These are phyloP conservation scores for Aspergillus funiculosus DNA, from an alignment of 495 filamentous ascomycete species.

Conservation along the genomic window DNA sequence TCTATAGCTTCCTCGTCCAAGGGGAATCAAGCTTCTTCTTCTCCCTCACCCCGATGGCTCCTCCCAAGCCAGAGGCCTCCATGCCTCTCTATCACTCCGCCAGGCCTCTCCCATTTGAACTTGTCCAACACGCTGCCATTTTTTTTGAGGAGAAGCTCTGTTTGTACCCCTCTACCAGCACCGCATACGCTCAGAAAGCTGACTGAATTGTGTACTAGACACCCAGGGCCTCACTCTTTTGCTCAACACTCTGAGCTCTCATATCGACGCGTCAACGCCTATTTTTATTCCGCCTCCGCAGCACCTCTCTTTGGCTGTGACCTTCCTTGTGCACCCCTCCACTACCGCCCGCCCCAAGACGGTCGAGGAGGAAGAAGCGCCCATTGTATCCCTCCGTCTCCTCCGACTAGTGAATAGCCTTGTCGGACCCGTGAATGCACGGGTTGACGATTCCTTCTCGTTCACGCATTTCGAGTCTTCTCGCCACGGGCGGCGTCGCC, in stretches of 20 bases:
- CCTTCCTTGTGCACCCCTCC: slow-evolving; percentile 63
- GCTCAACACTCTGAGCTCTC: slow-evolving; percentile 55
- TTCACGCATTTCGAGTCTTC: slow-evolving; percentile 40
- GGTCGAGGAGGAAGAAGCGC: slow-evolving; percentile 45
- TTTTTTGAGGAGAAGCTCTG: slow-evolving; percentile 74
- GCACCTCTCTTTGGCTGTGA: slow-evolving; percentile 62
- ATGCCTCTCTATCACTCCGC: slow-evolving; percentile 44
- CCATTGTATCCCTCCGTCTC: slow-evolving; percentile 51
- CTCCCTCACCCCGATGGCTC: slow-evolving; percentile 17
- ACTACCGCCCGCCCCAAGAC: slow-evolving; percentile 58
- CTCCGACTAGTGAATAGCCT: slow-evolving; percentile 50
- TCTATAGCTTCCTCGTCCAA: background rate
- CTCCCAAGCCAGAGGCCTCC: slow-evolving; percentile 17
- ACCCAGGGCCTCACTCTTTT: slow-evolving; percentile 64
- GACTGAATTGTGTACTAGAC: slow-evolving; percentile 43
- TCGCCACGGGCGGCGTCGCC: slow-evolving; percentile 30
- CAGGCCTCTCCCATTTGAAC: slow-evolving; percentile 51
- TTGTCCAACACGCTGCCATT: slow-evolving; percentile 60
- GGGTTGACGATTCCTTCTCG: slow-evolving; percentile 47
- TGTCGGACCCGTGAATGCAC: slow-evolving; percentile 46
- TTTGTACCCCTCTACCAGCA: slow-evolving; percentile 28
- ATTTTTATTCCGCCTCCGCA: slow-evolving; percentile 47
- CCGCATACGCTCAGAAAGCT: slow-evolving; percentile 1
- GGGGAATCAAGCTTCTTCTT: slow-evolving; percentile 14
- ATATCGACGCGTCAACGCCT: slow-evolving; percentile 38